phyloP scores from a whole-genome alignment of 2,329 filamentous ascomycete species.

The Penicillium sp. region DNA sequence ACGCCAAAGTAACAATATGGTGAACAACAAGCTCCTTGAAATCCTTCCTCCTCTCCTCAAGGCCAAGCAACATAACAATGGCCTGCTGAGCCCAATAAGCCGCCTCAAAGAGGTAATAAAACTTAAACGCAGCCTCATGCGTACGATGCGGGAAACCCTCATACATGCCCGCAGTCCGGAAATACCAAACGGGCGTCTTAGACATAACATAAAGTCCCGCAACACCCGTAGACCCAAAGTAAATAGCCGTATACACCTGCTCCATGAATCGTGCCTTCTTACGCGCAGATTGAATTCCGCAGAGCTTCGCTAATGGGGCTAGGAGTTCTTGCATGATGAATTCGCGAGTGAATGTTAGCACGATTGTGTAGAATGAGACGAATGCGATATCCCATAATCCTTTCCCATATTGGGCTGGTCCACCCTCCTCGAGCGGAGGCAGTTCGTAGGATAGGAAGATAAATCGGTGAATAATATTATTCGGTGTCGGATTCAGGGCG shows the following conservation, averaged over 20 bases:
- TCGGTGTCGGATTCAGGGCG: constrained; percentile 69
- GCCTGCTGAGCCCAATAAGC: constrained; percentile 93
- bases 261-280: constrained; percentile 93
- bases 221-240: constrained; percentile 78
- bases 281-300: constrained; percentile 65
- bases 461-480: constrained; percentile 74
- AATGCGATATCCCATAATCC: constrained; percentile 81
- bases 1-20: constrained; percentile 78
- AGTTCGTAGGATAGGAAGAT: constrained; percentile 86
- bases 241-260: constrained; percentile 86
- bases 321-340: constrained; percentile 90
- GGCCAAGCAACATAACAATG: constrained; percentile 76
- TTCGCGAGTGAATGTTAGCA: constrained; percentile 87
- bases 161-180: constrained; percentile 85
- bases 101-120: constrained; percentile 89
- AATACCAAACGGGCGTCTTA: constrained; percentile 88
- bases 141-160: constrained; percentile 78
- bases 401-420: constrained; percentile 72
- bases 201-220: constrained; percentile 86
- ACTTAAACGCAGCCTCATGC: constrained; percentile 78
- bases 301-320: constrained; percentile 67
- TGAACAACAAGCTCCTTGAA: constrained; percentile 87
- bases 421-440: constrained; percentile 45
- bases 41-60: constrained; percentile 90
- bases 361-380: constrained; percentile 80